Conservation (phyloP, 495 filamentous ascomycete genomes). For the Astrocystis sublimbata region DNA sequence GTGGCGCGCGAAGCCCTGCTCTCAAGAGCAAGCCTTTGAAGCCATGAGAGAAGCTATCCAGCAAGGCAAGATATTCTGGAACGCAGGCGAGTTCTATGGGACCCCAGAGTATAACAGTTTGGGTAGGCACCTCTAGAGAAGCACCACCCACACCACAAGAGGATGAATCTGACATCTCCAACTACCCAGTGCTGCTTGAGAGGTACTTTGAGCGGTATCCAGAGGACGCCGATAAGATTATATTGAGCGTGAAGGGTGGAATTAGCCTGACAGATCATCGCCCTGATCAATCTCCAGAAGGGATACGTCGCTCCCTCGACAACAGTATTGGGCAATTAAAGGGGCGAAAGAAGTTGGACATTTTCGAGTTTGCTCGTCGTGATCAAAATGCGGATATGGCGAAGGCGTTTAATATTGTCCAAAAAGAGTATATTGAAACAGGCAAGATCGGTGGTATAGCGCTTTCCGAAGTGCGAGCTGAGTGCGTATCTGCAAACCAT, state of each 20-base stretch:
- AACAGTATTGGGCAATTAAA: conserved; percentile 61
- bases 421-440: conserved; percentile 64
- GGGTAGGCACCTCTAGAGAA: too few relatives aligned
- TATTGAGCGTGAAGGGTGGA: conserved; percentile 67
- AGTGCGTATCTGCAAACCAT: conserved; percentile 20
- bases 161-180: too few relatives aligned
- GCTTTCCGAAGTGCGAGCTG: conserved; percentile 70
- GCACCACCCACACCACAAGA: too few relatives aligned
- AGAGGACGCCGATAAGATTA: conserved; percentile 64
- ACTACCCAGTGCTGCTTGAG: conserved; percentile 60
- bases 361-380: conserved; percentile 76
- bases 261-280: conserved; percentile 32
- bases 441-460: conserved; percentile 81
- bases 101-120: conserved; percentile 67
- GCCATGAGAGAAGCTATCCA: conserved; percentile 66
- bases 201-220: conserved; percentile 69
- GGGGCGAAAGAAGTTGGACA: conserved; percentile 77
- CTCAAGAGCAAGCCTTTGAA: conserved; percentile 64
- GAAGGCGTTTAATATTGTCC: conserved; percentile 53
- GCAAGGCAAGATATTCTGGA: conserved; percentile 74
- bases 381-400: conserved; percentile 59
- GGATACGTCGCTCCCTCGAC: conserved; percentile 67
- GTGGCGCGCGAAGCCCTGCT: conserved; percentile 61
- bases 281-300: conserved; percentile 62
- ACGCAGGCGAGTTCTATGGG: conserved; percentile 81